Evolutionary conservation across 83 land plant species (phyloP), one percentile per base, ranked within the genome.

Genomic region (Isoetes engelmannii): DNA sequence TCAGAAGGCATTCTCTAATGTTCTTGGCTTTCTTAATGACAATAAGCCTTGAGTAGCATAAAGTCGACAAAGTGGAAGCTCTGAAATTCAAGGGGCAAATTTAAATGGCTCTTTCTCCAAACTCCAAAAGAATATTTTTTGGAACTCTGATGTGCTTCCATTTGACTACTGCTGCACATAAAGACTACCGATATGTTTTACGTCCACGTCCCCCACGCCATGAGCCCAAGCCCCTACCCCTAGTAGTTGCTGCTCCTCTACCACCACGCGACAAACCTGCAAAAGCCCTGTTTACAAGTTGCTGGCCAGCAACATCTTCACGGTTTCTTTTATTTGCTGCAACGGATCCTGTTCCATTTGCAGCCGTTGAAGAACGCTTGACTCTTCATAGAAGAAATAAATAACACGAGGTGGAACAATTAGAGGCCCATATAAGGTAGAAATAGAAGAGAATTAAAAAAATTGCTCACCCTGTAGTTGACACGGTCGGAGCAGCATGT

Each of bases 221-320:
- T 12, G 79, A 65, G 43, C 94, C 83, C 73, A 88, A 62, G 18
- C 86, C 84, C 45, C 90, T 73, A 6, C 82, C 81, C 50, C 85
- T 28, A 28, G 37, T 28, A 28, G 37, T 69, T 15, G 65, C 71
- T 4, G 80, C 74, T 4, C 85, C 74, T 13, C 86, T 72, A 19
- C 96, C 83, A 60, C 94, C 86, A 48, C 80, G 72, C 18, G 86
- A 72, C 12, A 86, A 41, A 45, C 89, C 85, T 78, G 89, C 91
- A 12, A 92, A 68, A 13, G 90, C 94, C 44, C 85, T 74, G 61
- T 86, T 85, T 43, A 81, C 86, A 46, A 84, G 82, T 68, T 87
- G 88, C 17, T 69, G 73, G 57, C 77, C 83, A 9, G 55, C 77
- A 46, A 85, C 88, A 67, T 80, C 79, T 42, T 76, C 85, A 47